Percentiles rank a stretch among this genome's conserved stretches.
Evolutionary conservation across 331 rosid species (phyloP).

Genomic region (Malus hybrid): DNA sequence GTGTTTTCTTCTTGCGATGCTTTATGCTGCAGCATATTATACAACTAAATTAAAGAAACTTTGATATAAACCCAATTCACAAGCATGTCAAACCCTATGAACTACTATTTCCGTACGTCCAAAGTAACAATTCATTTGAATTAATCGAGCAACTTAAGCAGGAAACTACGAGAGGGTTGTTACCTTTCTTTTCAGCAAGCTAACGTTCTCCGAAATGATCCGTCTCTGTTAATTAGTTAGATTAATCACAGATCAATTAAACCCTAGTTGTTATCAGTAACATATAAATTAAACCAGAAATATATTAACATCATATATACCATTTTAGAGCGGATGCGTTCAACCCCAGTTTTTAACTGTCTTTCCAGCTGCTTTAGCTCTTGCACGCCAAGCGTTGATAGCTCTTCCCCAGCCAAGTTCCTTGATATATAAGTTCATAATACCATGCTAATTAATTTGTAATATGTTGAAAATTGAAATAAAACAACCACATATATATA

Average conservation of each 20-base stretch:
- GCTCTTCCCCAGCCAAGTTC: conserved; percentile 41
- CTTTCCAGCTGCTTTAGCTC: conserved; percentile 43
- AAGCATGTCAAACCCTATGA: not conserved
- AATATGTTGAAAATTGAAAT: not conserved
- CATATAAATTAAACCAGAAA: not conserved
- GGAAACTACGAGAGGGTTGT: not conserved
- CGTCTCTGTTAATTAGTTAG: conserved; percentile 23
- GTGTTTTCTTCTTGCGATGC: conserved; percentile 37
- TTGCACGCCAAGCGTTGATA: conserved; percentile 26
- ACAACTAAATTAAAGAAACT: not conserved
- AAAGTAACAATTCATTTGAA: not conserved
- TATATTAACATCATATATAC: not conserved
- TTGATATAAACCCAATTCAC: no score
- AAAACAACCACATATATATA: not conserved
- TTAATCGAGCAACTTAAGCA: not conserved
- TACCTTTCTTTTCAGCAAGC: conserved; percentile 33
- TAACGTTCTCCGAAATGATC: conserved; percentile 23
- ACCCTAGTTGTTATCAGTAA: not conserved
- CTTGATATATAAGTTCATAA: not conserved
- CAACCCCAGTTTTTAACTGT: conserved; percentile 32
- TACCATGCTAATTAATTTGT: not conserved
- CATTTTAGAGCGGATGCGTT: conserved; percentile 33
- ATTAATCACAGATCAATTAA: not conserved
- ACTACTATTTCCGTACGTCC: not conserved
- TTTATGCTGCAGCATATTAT: conserved; percentile 25